phyloP scores from a whole-genome alignment of 352 stramenopile species.

The Phytophthora aleatoria region DNA sequence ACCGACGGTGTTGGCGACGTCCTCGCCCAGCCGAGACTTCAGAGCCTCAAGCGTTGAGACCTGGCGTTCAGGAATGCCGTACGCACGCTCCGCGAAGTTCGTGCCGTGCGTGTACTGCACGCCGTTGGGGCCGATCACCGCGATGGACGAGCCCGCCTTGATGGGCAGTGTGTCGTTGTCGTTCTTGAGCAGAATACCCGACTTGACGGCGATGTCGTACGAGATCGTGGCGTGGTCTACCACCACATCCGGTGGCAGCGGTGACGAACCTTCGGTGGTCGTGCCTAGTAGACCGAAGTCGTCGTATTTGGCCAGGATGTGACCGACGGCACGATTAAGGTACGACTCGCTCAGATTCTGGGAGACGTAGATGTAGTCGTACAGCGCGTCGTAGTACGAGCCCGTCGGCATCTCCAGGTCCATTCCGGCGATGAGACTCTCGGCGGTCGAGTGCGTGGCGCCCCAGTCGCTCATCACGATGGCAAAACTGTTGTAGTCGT shows the following conservation, averaged over 20 bases:
- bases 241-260: slow-evolving; percentile 28
- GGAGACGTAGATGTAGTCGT: slow-evolving; percentile 43
- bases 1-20: slow-evolving; percentile 31
- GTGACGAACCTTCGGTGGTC: slow-evolving; percentile 29
- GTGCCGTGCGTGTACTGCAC: slow-evolving; percentile 30
- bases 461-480: slow-evolving; percentile 40
- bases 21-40: slow-evolving; percentile 30
- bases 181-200: slow-evolving; percentile 39
- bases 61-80: too few relatives aligned
- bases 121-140: slow-evolving; percentile 39
- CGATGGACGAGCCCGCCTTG: slow-evolving; percentile 25
- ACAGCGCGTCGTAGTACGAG: slow-evolving; percentile 38
- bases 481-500: slow-evolving; percentile 39
- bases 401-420: slow-evolving; percentile 39
- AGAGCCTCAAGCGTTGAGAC: not conserved
- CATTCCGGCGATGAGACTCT: slow-evolving; percentile 39
- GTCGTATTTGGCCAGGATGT: slow-evolving; percentile 42
- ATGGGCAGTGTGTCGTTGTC: slow-evolving; percentile 31
- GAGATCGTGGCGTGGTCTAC: slow-evolving; percentile 31
- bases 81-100: too few relatives aligned
- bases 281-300: slow-evolving; percentile 36
- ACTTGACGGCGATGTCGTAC: slow-evolving; percentile 43
- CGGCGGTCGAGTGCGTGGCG: slow-evolving; percentile 33
- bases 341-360: slow-evolving; percentile 42
- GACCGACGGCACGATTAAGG: slow-evolving; percentile 32